These are phyloP conservation scores for Eucalyptus sp. DNA, from an alignment of 345 rosid genomes.

Conservation along the genomic window DNA sequence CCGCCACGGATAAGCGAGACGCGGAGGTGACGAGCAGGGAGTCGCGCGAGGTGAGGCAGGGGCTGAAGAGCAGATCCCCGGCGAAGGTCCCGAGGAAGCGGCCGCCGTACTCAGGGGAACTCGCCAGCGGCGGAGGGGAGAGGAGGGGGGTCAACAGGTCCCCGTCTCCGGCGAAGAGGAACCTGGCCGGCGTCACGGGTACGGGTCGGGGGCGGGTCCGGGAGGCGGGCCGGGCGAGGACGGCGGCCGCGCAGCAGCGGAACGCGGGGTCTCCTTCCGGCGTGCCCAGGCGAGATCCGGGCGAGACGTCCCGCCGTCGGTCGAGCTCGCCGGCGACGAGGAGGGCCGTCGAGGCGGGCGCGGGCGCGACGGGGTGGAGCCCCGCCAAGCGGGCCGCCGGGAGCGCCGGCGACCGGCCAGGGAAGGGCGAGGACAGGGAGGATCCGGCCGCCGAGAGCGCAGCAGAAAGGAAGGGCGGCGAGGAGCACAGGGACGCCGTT, in stretches of 20 bases:
- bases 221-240: slow-evolving; percentile 9
- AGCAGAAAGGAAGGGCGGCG: not conserved
- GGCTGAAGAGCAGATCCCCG: slow-evolving; percentile 9
- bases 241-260: not conserved
- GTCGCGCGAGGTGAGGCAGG: not conserved
- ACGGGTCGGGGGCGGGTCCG: not conserved
- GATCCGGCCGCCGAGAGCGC: not conserved
- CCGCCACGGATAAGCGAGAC: slow-evolving; percentile 2
- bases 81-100: slow-evolving; percentile 11
- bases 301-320: slow-evolving; percentile 15
- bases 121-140: not conserved
- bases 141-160: not conserved
- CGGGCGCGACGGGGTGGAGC: slow-evolving; percentile 24
- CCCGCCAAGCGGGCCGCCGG: slow-evolving; percentile 14
- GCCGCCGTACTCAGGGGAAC: not conserved
- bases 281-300: not conserved
- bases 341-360: slow-evolving; percentile 2
- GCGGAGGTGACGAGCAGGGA: slow-evolving; percentile 3
- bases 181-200: not conserved
- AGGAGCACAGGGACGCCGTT: slow-evolving; percentile 6
- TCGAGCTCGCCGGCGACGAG: slow-evolving; percentile 4
- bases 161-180: not conserved
- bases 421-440: not conserved
- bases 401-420: slow-evolving; percentile 2
- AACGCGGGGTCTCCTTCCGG: not conserved